Evolutionary conservation across 768 basidiomycete genomes (phyloP).

Genomic region (Pholiota conissans): DNA sequence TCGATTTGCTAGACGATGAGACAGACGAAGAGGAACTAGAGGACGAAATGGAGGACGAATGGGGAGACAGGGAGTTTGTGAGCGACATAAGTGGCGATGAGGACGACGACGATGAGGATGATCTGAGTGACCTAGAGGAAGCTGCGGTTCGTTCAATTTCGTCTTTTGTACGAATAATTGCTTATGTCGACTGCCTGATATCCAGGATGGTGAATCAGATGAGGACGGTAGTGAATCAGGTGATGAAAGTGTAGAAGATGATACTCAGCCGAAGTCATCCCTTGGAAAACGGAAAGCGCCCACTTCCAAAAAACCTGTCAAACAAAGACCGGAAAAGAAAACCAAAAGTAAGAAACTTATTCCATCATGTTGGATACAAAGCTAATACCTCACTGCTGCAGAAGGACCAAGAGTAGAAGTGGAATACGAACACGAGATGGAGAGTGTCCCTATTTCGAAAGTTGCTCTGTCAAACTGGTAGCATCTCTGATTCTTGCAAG

Average conservation of each 20-base stretch:
- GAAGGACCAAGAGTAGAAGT: constrained; percentile 87
- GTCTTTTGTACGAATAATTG: neutral
- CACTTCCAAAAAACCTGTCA: constrained; percentile 38
- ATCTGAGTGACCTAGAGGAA: constrained; percentile 72
- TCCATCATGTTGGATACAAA: no score
- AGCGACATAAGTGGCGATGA: constrained; percentile 74
- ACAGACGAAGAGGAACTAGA: constrained; percentile 59
- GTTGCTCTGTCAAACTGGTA: constrained; percentile 58
- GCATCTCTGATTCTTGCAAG: neutral
- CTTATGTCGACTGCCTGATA: neutral
- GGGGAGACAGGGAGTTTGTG: constrained; percentile 70
- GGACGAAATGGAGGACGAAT: constrained; percentile 49
- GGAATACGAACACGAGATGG: constrained; percentile 95
- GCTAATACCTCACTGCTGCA: constrained; percentile 31
- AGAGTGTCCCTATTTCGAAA: constrained; percentile 57
- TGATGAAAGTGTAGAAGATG: constrained; percentile 38
- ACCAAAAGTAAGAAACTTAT: constrained; percentile 60
- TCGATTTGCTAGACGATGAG: constrained; percentile 54
- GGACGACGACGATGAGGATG: constrained; percentile 51
- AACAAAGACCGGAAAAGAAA: constrained; percentile 61
- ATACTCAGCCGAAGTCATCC: constrained; percentile 36
- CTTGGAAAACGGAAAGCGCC: constrained; percentile 73
- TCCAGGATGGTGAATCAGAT: constrained; percentile 39
- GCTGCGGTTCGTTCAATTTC: constrained; percentile 54
- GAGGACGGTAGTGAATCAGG: constrained; percentile 40